Evolutionary conservation across 1,284 basidiomycete species (phyloP), one percentile per base, ranked within the genome.

Genomic region (Mycosarcoma maydis): DNA sequence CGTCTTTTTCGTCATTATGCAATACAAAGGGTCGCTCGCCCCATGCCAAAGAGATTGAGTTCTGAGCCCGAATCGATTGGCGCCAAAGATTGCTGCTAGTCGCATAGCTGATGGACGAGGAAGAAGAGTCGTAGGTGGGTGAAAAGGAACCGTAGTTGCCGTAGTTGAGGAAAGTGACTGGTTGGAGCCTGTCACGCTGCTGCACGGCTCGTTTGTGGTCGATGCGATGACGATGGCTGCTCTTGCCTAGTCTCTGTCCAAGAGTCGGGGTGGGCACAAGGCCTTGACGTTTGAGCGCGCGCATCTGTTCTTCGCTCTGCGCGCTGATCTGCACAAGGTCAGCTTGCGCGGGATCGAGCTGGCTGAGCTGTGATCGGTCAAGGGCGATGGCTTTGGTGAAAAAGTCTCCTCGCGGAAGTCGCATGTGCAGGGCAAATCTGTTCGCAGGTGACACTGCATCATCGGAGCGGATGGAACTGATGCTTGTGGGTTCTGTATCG

Each of bases 371-470:
- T 2, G 27, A 37, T 6, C 45, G 46, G 20, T 48, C 44, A 10
- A 78, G 61, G 4, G 50, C 20, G 32, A 70, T 58, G n/a, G 77
- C 76, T 38, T 71, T 76, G 29, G 78, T 73, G 51, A 78, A 80
- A 44, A 77, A 80, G 50, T 80, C 77, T 23, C 77, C 74, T 14
- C 56, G 49, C 5, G 78, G 74, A 17, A 80, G 62, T 11, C 59
- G 72, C 76, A 80, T 80, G 41, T 80, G 78, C 54, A 80, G 52
- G 11, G 77, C 77, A 40, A 72, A 77, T 32, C 64, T 55, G 45
- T 30, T 61, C 7, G 53, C 24, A 3, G 57, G 24, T 5, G 46
- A 32, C n/a, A 51, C 38, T n/a, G 56, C 59, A 22, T 26, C 14
- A 11, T 23, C 16, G 8, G 38, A 20, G 8, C 29, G 39, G 27